A percentile compares a stretch with the other conserved stretches of the same genome.
Conservation (phyloP, 768 basidiomycete species). For the Boletus rubroflammeus region DNA sequence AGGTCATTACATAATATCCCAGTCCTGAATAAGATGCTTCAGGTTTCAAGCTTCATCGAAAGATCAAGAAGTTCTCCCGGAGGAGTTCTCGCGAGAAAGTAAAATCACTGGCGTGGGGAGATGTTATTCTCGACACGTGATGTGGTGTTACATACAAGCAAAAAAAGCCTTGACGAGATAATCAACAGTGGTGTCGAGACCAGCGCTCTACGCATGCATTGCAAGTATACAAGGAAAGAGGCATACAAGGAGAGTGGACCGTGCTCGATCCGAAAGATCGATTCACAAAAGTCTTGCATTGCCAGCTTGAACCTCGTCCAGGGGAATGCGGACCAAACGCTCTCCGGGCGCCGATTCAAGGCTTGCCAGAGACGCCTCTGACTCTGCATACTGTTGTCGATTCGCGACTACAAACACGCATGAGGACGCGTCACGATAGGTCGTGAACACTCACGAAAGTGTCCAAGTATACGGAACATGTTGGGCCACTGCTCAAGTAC, state of each 20-base stretch:
- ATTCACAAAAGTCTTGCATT: constrained; percentile 11
- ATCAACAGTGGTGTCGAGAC: neutral
- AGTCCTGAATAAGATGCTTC: neutral
- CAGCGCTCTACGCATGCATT: neutral
- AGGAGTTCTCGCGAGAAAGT: neutral
- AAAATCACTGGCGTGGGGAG: neutral
- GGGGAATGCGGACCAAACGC: constrained; percentile 68
- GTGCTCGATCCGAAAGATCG: neutral
- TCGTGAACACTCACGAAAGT: constrained; percentile 52
- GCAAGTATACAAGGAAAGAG: neutral
- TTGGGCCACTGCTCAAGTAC: constrained; percentile 78
- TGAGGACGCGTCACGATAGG: neutral
- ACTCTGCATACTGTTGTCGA: constrained; percentile 33
- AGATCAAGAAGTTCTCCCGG: neutral
- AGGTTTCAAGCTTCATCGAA: neutral
- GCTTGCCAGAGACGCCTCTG: constrained; percentile 19
- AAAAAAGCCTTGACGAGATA: neutral
- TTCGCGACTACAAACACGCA: constrained; percentile 42
- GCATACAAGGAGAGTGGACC: no score
- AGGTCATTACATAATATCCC: neutral
- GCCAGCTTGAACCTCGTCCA: constrained; percentile 55
- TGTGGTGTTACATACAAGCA: neutral
- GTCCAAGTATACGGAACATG: constrained; percentile 73
- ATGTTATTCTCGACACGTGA: neutral
- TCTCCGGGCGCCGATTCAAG: constrained; percentile 41